Evolutionary conservation across 2,329 filamentous ascomycete genomes (phyloP).

Genomic region (Elsinoe fawcettii): DNA sequence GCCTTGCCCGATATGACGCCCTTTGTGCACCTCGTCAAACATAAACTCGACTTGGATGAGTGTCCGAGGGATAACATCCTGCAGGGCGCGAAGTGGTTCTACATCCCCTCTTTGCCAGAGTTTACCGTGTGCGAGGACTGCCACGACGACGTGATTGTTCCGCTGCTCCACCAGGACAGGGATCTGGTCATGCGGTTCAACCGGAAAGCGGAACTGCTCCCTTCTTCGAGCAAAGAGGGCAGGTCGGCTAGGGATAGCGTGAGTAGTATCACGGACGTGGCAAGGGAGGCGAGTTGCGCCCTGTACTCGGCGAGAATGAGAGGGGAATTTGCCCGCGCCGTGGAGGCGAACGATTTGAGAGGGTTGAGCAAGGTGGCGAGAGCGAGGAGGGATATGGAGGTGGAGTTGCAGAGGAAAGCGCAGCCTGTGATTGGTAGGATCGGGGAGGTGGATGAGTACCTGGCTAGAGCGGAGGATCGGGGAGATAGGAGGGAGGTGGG

Average conservation of each 20-base stretch:
- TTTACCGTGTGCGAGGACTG: constrained; percentile 84
- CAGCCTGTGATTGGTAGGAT: constrained; percentile 37
- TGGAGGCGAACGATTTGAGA: constrained; percentile 57
- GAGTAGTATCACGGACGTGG: constrained; percentile 24
- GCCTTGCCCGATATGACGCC: constrained; percentile 47
- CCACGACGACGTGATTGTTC: constrained; percentile 71
- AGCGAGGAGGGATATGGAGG: constrained; percentile 50
- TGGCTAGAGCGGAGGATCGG: constrained; percentile 31
- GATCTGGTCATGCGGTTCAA: constrained; percentile 60
- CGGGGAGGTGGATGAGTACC: constrained; percentile 24
- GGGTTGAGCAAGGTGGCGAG: constrained; percentile 58
- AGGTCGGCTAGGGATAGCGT: constrained; percentile 31
- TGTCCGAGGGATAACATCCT: constrained; percentile 59
- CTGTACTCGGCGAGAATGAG: constrained; percentile 77
- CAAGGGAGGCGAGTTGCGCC: constrained; percentile 52
- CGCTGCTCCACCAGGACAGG: constrained; percentile 48
- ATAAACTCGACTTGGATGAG: constrained; percentile 51
- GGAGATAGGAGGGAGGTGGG: constrained; percentile 30
- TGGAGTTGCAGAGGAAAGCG: constrained; percentile 41
- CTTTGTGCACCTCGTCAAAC: constrained; percentile 57
- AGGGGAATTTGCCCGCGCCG: constrained; percentile 59
- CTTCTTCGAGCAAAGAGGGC: constrained; percentile 36
- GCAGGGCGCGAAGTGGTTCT: constrained; percentile 64
- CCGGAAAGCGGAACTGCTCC: constrained; percentile 49
- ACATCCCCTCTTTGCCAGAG: constrained; percentile 62